Base-by-base conservation (phyloP, 2,329 filamentous ascomycete species). In the Calonectria leucothoes region DNA sequence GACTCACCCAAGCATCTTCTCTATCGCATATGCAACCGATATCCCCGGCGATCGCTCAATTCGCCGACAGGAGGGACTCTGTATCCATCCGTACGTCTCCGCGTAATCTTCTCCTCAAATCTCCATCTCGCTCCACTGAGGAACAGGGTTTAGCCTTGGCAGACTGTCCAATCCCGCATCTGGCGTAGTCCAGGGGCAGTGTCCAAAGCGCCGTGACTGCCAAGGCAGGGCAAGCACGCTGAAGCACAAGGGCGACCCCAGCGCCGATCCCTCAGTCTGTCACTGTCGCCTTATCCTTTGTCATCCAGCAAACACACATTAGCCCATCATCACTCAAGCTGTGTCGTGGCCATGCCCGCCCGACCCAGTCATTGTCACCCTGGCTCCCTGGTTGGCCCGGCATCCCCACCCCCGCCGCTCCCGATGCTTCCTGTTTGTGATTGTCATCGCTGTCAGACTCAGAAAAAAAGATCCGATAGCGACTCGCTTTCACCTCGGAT, bases 281-380 rank as follows among this genome's bases (percentile, higher is more conserved):
- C 49, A 52, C 49, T 52, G 49, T 52, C 27, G 31, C 49, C 1
- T 5, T 23, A 3, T 45, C 2, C 42, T 45, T 45, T 12, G 42
- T 45, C 42, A 20, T n/a, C 8, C 5, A 45, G n/a, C 42, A 23
- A 23, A 45, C n/a, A 23, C 42, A 45, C 42, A n/a, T 17, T 45
- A 10, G 3, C 39, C 20, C 39, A n/a, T 45, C 39, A 25, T 20
- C 31, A 31, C 49, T 31, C 11, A 31, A 31, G 14, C 29, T 31
- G 17, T 29, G 25, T 35, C 27, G 33, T 59, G 59, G 66, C 61
- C 59, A 66, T 66, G 48, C 77, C 72, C 76, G 23, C 29, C 51
- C 51, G 12, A 45, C 20, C 39, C 7, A 11, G 20, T n/a, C 70
- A 70, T 71, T 72, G 77, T 79, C 77, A 79, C 51, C 52, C 45